Percentiles rank a stretch among this genome's conserved stretches.
Conservation (phyloP, 768 basidiomycete genomes). For the Sporobolomyces pararoseus region DNA sequence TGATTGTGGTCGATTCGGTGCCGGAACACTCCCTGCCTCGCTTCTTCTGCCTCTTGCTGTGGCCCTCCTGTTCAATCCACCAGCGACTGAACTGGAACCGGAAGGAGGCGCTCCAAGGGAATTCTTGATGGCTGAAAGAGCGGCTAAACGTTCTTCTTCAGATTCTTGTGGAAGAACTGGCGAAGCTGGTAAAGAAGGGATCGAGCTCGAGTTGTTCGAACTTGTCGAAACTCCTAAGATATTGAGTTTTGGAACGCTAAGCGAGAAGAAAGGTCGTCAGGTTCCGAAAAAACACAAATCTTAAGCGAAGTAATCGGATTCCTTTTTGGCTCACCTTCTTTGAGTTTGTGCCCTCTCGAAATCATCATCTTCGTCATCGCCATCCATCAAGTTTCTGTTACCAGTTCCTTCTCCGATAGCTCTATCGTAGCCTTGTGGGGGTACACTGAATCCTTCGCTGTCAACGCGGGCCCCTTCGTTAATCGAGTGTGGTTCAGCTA, state of each 20-base stretch:
- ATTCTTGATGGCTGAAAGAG: slow-evolving; percentile 37
- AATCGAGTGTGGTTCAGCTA: not conserved
- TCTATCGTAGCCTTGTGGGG: slow-evolving; percentile 51
- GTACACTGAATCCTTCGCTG: slow-evolving; percentile 51
- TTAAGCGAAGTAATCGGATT: too few species aligned
- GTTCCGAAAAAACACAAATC: not conserved
- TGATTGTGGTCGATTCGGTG: not conserved
- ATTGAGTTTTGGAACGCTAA: slow-evolving; percentile 21
- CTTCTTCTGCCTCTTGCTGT: slow-evolving; percentile 47
- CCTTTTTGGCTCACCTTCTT: not conserved
- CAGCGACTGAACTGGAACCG: slow-evolving; percentile 31
- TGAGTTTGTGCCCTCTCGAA: not conserved
- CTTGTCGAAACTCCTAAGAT: slow-evolving; percentile 12
- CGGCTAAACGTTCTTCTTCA: slow-evolving; percentile 18
- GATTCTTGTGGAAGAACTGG: slow-evolving; percentile 17
- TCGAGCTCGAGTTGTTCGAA: not conserved
- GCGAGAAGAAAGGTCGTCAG: not conserved
- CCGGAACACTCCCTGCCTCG: too few species aligned
- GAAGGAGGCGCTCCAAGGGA: slow-evolving; percentile 49
- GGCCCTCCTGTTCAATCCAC: slow-evolving; percentile 40
- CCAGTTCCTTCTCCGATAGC: slow-evolving; percentile 45
- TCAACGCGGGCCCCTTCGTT: slow-evolving; percentile 45
- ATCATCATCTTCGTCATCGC: slow-evolving; percentile 34
- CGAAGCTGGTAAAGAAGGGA: not conserved
- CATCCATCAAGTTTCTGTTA: slow-evolving; percentile 44